Evolutionary conservation across 352 stramenopile species (phyloP), one percentile per base, ranked within the genome.

Genomic region (Pythium aquatile): DNA sequence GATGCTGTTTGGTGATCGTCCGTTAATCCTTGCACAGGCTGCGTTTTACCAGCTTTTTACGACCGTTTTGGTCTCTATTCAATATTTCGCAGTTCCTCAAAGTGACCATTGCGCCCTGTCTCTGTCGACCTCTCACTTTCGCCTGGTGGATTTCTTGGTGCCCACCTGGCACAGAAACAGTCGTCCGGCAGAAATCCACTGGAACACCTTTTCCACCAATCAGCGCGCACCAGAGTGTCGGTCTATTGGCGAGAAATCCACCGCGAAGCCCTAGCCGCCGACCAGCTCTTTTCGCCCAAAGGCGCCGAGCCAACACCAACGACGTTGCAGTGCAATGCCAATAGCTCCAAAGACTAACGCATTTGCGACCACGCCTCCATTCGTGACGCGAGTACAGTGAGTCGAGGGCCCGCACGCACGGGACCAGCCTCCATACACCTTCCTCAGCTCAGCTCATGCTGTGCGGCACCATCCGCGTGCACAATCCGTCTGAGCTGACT

Each of bases 131-230:
- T 57, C 35, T 61, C 53, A 54, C 35, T 44, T 61, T 61, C 10
- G 16, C 26, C 53, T 66, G 61, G 61, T 66, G 61, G 61, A 66
- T 66, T 66, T 66, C 53, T 66, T 39, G n/a, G 58, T 55, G 40
- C 26, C 26, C 20, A 44, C 8, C 20, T 44, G 24, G 61, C 53
- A 48, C 53, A 66, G 52, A 66, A 60, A 61, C 61, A 66, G 61
- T 66, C 61, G 49, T 42, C 42, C 40, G 47, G 44, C 44, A 69
- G 55, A 69, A 69, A 69, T 69, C 63, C 63, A 69, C 55, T 52
- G 33, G 33, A 16, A 37, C 2, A 6, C 11, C 10, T n/a, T 60
- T 69, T 64, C 39, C 42, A 17, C 63, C 63, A 69, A 69, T 69
- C 47, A 26, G 6, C 8, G 11, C 3, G 2, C n/a, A 1, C 1